Conservation (phyloP, 106 monocot species). For the Dioscorea zingiberensis region DNA sequence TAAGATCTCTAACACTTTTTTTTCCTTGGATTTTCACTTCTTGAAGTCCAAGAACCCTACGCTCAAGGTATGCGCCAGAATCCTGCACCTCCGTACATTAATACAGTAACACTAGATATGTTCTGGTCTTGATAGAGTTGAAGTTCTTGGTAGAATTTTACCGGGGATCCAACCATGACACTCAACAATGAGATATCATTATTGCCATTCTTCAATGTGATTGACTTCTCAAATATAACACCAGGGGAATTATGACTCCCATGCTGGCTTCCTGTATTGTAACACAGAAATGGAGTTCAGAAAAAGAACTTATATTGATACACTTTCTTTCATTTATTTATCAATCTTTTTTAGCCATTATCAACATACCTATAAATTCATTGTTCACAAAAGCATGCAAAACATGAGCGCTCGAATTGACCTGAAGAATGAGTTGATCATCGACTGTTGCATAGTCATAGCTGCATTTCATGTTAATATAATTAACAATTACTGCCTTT, state of each 20-base stretch:
- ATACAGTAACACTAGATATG: too few species aligned
- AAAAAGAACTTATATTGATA: neutral
- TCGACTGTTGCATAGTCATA: slow-evolving; percentile 29
- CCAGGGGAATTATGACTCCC: slow-evolving; percentile 24
- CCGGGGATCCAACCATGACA: slow-evolving; percentile 89
- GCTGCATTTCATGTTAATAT: too few species aligned
- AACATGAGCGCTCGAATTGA: slow-evolving; percentile 56
- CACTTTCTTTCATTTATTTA: neutral
- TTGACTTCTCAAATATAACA: slow-evolving; percentile 22
- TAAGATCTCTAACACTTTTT: slow-evolving; percentile 28
- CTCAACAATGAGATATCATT: slow-evolving; percentile 84
- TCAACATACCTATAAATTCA: slow-evolving; percentile 48
- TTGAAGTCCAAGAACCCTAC: slow-evolving; percentile 38
- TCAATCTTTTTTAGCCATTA: too few species aligned
- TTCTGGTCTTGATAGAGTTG: too few species aligned
- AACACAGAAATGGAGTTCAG: neutral
- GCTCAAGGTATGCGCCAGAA: slow-evolving; percentile 70
- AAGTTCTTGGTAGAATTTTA: slow-evolving; percentile 18
- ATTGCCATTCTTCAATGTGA: slow-evolving; percentile 40
- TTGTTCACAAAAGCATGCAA: slow-evolving; percentile 82
- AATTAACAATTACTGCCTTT: too few species aligned
- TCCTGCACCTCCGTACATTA: slow-evolving; percentile 21
- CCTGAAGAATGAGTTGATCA: slow-evolving; percentile 34
- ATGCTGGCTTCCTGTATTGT: slow-evolving; percentile 48
- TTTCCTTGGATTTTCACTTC: slow-evolving; percentile 32